Evolutionary conservation across 352 stramenopile species (phyloP).

Genomic region (Pythium insidiosum): DNA sequence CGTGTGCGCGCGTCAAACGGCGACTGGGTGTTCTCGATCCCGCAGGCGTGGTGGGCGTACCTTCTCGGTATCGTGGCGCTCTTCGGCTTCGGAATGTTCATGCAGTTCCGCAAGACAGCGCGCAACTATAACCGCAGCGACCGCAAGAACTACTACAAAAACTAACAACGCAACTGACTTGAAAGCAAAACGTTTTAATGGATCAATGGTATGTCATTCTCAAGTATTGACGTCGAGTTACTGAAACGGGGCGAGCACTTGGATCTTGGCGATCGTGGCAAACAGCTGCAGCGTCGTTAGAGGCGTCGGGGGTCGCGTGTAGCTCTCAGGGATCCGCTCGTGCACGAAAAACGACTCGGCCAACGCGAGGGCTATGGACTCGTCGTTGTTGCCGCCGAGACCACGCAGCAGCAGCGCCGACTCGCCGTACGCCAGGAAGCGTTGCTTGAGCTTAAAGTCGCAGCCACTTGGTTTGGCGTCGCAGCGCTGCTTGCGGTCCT

Average conservation of each 20-base stretch:
- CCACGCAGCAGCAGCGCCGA: constrained; percentile 19
- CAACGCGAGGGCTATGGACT: constrained; percentile 7
- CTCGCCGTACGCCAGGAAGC: constrained; percentile 19
- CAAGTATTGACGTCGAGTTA: background rate
- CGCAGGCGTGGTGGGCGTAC: constrained; percentile 53
- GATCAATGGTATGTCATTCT: too few relatives aligned
- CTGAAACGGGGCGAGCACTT: background rate
- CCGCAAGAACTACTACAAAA: too few relatives aligned
- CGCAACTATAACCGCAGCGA: constrained; percentile 6
- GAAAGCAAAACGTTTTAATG: too few relatives aligned
- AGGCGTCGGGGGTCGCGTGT: constrained; percentile 10
- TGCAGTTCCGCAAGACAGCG: constrained; percentile 60
- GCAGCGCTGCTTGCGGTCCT: constrained; percentile 1
- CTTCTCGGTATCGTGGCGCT: constrained; percentile 41
- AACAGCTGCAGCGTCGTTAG: constrained; percentile 7
- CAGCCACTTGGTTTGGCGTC: constrained; percentile 3
- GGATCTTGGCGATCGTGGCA: constrained; percentile 13
- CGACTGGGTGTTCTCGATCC: constrained; percentile 16
- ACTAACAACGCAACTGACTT: too few relatives aligned
- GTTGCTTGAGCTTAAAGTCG: constrained; percentile 7
- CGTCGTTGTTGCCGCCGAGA: constrained; percentile 10
- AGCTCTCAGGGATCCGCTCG: constrained; percentile 22
- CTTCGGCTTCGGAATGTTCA: constrained; percentile 32
- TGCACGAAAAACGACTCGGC: constrained; percentile 19
- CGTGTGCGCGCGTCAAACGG: constrained; percentile 24